A percentile compares a stretch with the other conserved stretches of the same genome.
These are phyloP conservation scores for Balansia obtecta DNA, from an alignment of 2,329 filamentous ascomycete genomes.

Conservation along the genomic window DNA sequence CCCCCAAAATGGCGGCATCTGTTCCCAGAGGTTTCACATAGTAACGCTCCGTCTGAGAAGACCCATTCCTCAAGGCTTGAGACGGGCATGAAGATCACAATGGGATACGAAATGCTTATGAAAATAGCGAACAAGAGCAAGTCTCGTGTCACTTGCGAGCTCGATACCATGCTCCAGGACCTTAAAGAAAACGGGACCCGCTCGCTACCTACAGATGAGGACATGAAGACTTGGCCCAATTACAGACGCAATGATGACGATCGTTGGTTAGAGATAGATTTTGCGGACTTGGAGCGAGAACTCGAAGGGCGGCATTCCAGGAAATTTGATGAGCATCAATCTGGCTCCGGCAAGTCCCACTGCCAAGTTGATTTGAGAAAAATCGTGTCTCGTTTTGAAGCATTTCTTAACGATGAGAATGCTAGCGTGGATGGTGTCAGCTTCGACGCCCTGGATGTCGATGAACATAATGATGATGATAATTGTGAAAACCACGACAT, in stretches of 20 bases:
- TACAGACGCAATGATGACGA: slow-evolving; percentile 63
- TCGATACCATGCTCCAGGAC: slow-evolving; percentile 65
- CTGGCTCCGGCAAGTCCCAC: slow-evolving; percentile 51
- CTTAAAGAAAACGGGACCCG: slow-evolving; percentile 56
- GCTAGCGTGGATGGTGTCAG: slow-evolving; percentile 72
- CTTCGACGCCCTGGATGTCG: slow-evolving; percentile 55
- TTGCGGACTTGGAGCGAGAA: slow-evolving; percentile 76
- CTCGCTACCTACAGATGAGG: slow-evolving; percentile 54
- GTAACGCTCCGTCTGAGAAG: slow-evolving; percentile 6
- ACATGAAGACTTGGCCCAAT: slow-evolving; percentile 60
- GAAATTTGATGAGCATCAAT: slow-evolving; percentile 18
- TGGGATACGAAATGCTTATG: slow-evolving; percentile 82
- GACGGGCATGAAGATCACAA: slow-evolving; percentile 78
- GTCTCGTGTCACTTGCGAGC: slow-evolving; percentile 58
- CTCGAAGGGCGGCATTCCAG: slow-evolving; percentile 39
- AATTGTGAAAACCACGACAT: slow-evolving; percentile 39
- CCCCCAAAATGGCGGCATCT: slow-evolving; percentile 36
- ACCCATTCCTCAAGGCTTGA: slow-evolving; percentile 33
- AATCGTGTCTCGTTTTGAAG: slow-evolving; percentile 88
- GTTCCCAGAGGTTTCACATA: slow-evolving; percentile 11
- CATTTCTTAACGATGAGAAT: slow-evolving; percentile 76
- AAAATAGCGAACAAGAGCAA: slow-evolving; percentile 54
- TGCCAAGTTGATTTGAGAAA: slow-evolving; percentile 70
- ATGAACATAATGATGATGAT: slow-evolving; percentile 37
- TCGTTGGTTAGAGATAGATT: slow-evolving; percentile 85